Base-by-base conservation (phyloP, 352 stramenopile species). In the Aphanomyces invadans region DNA sequence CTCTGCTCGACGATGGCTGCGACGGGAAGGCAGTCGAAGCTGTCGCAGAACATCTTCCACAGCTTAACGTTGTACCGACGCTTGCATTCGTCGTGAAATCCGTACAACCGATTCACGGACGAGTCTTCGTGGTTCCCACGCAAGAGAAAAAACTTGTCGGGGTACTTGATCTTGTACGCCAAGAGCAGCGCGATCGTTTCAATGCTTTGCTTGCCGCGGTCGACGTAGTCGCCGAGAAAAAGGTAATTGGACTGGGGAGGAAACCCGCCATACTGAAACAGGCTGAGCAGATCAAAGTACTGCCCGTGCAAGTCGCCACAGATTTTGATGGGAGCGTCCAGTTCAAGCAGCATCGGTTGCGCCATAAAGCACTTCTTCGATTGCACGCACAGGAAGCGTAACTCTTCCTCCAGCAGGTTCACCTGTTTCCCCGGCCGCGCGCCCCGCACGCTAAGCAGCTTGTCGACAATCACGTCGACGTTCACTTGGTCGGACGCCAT, bases 1-100 rank as follows among this genome's bases (percentile, higher is more conserved):
- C 98, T 98, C 70, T 99, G 97, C 70, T 99, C 97, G 51, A 99
- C 96, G 55, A 99, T 95, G 0, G 97, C 97, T 3, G 96, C 95
- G 29, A 99, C 95, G 1, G 97, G 96, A 19, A 99, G 73, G 60
- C 80, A 92, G 73, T 86, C 86, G 81, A 96, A 98, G 53, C 89
- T 88, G 71, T 97, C 89, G 12, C 92, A 98, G 67, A 98, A 98
- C 25, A 93, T 89, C 73, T 99, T 98, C 97, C 97, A 99, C 21
- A 99, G 89, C 64, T 98, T 98, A 28, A 96, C 96, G 72, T 97
- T 97, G 76, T 97, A 98, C 23, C 92, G 83, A 56, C 94, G 84
- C 70, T 92, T 94, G 74, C 79, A 88, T 71, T 90, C 82, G 64
- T 90, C 82, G 63, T 89, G 89, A 56, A 89, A 90, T 44, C 87